Evolutionary conservation across 2,329 filamentous ascomycete genomes (phyloP), one percentile per base, ranked within the genome.

Genomic region (Pseudocercospora fijiensis): DNA sequence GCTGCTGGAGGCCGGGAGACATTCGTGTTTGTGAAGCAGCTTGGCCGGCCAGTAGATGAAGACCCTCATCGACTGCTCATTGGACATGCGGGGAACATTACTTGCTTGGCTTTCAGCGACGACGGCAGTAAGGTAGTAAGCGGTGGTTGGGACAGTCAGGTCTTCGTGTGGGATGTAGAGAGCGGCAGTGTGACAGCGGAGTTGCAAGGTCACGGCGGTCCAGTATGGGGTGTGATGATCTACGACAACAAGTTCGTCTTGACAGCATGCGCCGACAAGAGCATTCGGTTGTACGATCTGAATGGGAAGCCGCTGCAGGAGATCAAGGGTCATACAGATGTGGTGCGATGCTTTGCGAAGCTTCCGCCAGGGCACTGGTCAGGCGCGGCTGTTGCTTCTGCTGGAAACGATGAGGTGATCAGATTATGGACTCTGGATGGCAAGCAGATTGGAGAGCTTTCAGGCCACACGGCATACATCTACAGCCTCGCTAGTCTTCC

Each of bases 401-500:
- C 95, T 16, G 91, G 92, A 70, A 99, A 98, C 73, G 95, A 99
- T 74, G 91, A 92, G 27, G 82, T 93, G 20, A 90, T 99, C 66
- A 86, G 93, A 52, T 78, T 98, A 4, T 99, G 93, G 90, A 95
- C 89, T 37, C 74, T 96, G 26, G 86, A 89, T 59, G 95, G 95
- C 0, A 82, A 88, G 57, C 85, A 91, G 63, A 82, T 96, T 10
- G 89, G 85, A 9, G 88, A 93, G 76, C 82, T 99, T 2, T 85
- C 88, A 64, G 95, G 94, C 0, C 96, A 99, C 72, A 92, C 96
- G 62, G 96, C 89, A 74, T 99, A 96, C 75, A 95, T 99, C 63
- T 99, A 99, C 77, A 90, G 90, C 6, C 80, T 99, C 13, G 84
- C 90, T 1, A 84, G 85, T 22, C 80, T 96, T 9, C 90, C 94